Evolutionary conservation across 176 grass and related monocot genomes (phyloP).

Genomic region (Carex pumila): DNA sequence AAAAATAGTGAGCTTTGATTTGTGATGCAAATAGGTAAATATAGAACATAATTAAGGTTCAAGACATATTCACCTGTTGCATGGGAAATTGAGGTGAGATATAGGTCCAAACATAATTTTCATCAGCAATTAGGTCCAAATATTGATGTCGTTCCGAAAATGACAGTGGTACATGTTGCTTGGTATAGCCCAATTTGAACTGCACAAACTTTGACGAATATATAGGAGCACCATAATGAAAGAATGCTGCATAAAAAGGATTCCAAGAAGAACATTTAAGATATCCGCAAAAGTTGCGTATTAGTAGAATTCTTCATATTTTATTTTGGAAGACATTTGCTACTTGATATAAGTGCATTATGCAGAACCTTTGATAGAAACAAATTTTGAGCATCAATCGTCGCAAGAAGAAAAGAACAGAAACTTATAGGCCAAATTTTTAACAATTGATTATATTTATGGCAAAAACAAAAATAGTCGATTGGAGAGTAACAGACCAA

Average conservation of each 20-base stretch:
- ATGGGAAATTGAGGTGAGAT: slow-evolving; percentile 75
- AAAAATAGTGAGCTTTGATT: background rate
- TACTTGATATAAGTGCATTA: background rate
- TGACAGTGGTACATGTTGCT: slow-evolving; percentile 9
- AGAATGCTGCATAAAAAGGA: slow-evolving; percentile 38
- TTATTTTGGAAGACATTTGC: background rate
- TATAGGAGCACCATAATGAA: slow-evolving; percentile 42
- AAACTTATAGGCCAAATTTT: background rate
- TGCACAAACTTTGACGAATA: slow-evolving; percentile 61
- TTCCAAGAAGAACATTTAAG: background rate
- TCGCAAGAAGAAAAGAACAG: background rate
- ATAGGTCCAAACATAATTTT: slow-evolving; percentile 76
- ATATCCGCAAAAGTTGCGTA: background rate
- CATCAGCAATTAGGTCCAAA: slow-evolving; percentile 16
- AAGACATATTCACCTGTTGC: slow-evolving; percentile 45
- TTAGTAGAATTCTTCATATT: background rate
- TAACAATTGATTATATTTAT: background rate
- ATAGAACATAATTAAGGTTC: background rate
- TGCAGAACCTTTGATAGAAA: background rate
- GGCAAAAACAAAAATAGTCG: background rate
- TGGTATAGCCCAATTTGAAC: slow-evolving; percentile 63
- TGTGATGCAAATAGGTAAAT: background rate
- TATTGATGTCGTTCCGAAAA: slow-evolving; percentile 32
- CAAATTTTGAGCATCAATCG: too few relatives aligned
- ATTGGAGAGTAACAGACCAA: background rate